Percentiles rank a stretch among this genome's conserved stretches.
phyloP scores from a whole-genome alignment of 2,329 filamentous ascomycete genomes.

The Macroventuria anomochaeta region DNA sequence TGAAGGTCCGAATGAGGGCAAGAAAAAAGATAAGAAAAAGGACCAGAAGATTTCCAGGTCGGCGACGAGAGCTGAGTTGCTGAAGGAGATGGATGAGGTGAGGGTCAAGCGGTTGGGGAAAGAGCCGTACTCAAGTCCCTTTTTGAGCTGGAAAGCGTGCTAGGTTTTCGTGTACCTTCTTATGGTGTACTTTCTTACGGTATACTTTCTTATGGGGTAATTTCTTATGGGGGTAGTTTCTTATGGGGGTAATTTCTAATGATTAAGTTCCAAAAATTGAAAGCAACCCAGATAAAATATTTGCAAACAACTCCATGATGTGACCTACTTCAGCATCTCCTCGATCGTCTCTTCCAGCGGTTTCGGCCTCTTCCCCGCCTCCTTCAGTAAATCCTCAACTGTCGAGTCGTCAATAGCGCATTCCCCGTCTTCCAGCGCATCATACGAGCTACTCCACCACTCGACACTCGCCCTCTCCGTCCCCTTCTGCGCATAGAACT shows the following conservation, averaged over 20 bases:
- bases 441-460: conserved; percentile 57
- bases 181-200: too few relatives aligned
- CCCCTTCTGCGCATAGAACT: conserved; percentile 47
- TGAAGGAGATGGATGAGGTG: not conserved
- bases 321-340: conserved; percentile 50
- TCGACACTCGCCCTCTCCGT: conserved; percentile 49
- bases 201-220: too few relatives aligned
- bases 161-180: too few relatives aligned
- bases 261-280: too few relatives aligned
- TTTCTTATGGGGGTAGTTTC: too few relatives aligned
- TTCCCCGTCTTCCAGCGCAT: conserved; percentile 52
- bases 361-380: conserved; percentile 46
- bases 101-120: not conserved
- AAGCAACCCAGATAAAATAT: too few relatives aligned
- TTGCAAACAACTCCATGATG: too few relatives aligned
- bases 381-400: conserved; percentile 48
- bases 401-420: conserved; percentile 52
- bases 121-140: not conserved
- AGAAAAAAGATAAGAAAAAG: too few relatives aligned
- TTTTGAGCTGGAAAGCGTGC: not conserved
- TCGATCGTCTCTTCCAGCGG: conserved; percentile 49
- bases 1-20: too few relatives aligned
- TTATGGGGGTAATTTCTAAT: too few relatives aligned
- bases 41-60: too few relatives aligned
- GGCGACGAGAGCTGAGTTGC: not conserved